These are phyloP conservation scores for Primulina eburnea DNA, from an alignment of 257 asterid species.

Conservation along the genomic window DNA sequence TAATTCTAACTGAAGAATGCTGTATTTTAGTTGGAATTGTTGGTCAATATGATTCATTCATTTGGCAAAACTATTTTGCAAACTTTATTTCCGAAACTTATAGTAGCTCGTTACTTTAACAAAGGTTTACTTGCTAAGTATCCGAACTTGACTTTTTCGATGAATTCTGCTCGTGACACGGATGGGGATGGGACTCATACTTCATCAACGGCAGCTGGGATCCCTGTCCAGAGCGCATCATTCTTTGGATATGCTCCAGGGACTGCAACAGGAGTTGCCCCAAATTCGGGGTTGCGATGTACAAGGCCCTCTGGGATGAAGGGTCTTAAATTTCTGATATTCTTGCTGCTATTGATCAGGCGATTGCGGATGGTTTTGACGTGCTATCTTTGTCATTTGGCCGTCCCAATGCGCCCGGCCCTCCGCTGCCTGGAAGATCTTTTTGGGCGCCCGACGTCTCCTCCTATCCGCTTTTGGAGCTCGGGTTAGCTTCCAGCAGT, in stretches of 20 bases:
- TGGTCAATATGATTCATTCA: too few species aligned
- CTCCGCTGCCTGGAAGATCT: too few species aligned
- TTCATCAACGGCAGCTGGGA: conserved; percentile 56
- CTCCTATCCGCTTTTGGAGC: too few species aligned
- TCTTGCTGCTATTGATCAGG: conserved; percentile 51
- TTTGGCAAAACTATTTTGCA: too few species aligned
- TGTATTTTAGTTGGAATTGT: too few species aligned
- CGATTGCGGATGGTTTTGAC: conserved; percentile 45
- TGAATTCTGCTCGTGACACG: conserved; percentile 44
- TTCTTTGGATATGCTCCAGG: conserved; percentile 52
- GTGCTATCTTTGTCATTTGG: conserved; percentile 40
- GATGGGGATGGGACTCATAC: conserved; percentile 55
- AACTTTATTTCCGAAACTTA: conserved; percentile 15
- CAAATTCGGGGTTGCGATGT: conserved; percentile 43
- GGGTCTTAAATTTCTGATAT: conserved; percentile 36
- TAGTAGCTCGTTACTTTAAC: conserved; percentile 45
- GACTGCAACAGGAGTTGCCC: conserved; percentile 47
- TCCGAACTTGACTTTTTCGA: conserved; percentile 38
- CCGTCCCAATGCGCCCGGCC: too few species aligned
- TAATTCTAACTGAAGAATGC: too few species aligned
- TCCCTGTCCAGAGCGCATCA: conserved; percentile 32
- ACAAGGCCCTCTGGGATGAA: conserved; percentile 48
- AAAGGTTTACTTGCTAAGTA: conserved; percentile 37
- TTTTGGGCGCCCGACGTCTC: too few species aligned
- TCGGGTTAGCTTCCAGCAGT: too few species aligned